Evolutionary conservation across 164 flowering plant genomes (phyloP).

Genomic region (Houttuynia cordata): DNA sequence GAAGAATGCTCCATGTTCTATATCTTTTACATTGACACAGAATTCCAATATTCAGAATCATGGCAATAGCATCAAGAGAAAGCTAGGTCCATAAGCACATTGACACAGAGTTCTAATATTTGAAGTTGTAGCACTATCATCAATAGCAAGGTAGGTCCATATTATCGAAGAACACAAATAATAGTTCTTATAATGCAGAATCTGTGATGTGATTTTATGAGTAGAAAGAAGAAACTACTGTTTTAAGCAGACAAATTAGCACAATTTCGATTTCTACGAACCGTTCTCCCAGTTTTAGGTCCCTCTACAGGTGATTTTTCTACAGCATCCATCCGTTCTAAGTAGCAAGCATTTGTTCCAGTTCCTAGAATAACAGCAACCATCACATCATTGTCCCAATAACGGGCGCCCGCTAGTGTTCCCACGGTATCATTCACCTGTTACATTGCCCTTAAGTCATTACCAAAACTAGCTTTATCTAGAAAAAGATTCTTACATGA

Average conservation of each 20-base stretch:
- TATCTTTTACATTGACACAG: too few species aligned
- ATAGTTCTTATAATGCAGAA: too few species aligned
- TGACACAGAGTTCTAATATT: too few species aligned
- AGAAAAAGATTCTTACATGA: too few species aligned
- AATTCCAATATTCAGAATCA: too few species aligned
- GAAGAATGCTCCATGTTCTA: too few species aligned
- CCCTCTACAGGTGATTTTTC: constrained; percentile 36
- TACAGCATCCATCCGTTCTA: constrained; percentile 53
- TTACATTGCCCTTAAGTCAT: neutral
- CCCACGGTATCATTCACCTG: constrained; percentile 92
- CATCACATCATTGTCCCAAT: constrained; percentile 80
- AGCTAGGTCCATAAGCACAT: too few species aligned
- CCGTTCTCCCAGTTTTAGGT: constrained; percentile 48
- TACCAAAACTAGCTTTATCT: neutral
- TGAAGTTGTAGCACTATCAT: too few species aligned
- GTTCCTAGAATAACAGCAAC: constrained; percentile 93
- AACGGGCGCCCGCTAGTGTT: constrained; percentile 81
- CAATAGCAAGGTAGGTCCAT: too few species aligned
- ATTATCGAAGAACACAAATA: too few species aligned
- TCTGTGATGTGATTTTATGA: neutral
- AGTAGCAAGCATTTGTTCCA: constrained; percentile 91
- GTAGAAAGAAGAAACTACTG: neutral
- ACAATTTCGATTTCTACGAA: constrained; percentile 10
- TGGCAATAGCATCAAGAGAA: too few species aligned
- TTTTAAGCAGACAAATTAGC: neutral